Evolutionary conservation across 208 protist species (phyloP).

Genomic region (Ichthyophonus hoferi): DNA sequence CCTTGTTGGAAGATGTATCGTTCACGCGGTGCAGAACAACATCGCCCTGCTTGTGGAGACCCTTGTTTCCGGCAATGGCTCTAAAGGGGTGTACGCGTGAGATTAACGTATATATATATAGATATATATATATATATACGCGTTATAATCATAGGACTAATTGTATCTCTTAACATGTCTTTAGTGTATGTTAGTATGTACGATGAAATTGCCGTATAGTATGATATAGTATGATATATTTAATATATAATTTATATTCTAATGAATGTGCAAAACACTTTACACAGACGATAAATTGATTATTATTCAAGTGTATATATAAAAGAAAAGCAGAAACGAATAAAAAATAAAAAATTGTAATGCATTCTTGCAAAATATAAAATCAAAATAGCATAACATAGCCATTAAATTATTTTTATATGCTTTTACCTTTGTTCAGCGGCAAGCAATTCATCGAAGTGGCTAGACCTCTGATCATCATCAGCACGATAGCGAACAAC

Average conservation of each 20-base stretch:
- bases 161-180: no score
- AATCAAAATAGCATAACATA: conserved; percentile 12
- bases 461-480: conserved; percentile 52
- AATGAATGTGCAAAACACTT: no score
- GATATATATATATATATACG: neutral
- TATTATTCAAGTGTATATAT: no score
- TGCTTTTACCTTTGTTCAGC: conserved; percentile 3
- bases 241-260: no score
- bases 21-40: neutral
- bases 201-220: no score
- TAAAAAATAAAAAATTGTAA: neutral
- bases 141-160: no score
- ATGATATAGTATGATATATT: no score
- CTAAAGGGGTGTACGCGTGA: neutral
- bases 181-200: no score
- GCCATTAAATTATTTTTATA: neutral
- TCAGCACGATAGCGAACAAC: conserved; percentile 47
- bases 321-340: no score
- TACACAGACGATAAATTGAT: no score
- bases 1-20: neutral
- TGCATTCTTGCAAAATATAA: neutral
- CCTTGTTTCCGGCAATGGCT: conserved; percentile 39
- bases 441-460: conserved; percentile 57
- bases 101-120: neutral
- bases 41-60: conserved; percentile 25